phyloP scores from a whole-genome alignment of 2,329 filamentous ascomycete species.

The Penicillium palitans region DNA sequence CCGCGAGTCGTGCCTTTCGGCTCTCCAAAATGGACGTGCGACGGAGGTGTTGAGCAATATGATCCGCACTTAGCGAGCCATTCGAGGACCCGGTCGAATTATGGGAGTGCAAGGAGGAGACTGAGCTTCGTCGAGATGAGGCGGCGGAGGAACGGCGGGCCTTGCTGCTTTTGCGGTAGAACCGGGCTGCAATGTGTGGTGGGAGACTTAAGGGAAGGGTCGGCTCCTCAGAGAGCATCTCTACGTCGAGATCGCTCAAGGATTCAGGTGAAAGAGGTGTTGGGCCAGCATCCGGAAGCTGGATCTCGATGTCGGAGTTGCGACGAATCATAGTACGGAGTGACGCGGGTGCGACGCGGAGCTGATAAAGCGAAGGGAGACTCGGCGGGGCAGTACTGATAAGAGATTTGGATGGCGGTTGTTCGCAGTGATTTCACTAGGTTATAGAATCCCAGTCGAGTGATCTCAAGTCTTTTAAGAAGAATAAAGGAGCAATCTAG shows the following conservation, averaged over 20 bases:
- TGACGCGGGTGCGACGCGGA: conserved; percentile 43
- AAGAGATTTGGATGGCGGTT: conserved; percentile 36
- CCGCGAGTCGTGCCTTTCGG: conserved; percentile 63
- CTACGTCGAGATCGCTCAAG: conserved; percentile 38
- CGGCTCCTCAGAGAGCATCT: conserved; percentile 44
- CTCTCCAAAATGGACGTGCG: conserved; percentile 65
- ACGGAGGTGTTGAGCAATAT: conserved; percentile 65
- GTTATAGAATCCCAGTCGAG: neutral
- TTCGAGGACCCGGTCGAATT: conserved; percentile 54
- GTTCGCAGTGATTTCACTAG: neutral
- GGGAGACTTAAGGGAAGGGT: conserved; percentile 53
- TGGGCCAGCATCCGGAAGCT: conserved; percentile 39
- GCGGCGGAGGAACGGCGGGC: conserved; percentile 61
- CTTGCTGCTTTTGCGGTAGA: conserved; percentile 55
- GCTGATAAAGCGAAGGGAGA: conserved; percentile 13
- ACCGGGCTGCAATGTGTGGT: conserved; percentile 63
- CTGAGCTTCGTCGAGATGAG: conserved; percentile 64
- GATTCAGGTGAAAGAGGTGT: conserved; percentile 28
- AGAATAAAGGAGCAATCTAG: conserved; percentile 2
- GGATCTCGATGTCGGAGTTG: conserved; percentile 45
- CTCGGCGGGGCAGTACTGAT: conserved; percentile 50
- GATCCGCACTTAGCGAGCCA: conserved; percentile 56
- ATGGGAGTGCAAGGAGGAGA: conserved; percentile 64
- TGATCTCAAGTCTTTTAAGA: neutral
- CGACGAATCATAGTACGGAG: conserved; percentile 40